These are phyloP conservation scores for Boechera divaricarpa DNA, from an alignment of 345 rosid species.

Conservation along the genomic window DNA sequence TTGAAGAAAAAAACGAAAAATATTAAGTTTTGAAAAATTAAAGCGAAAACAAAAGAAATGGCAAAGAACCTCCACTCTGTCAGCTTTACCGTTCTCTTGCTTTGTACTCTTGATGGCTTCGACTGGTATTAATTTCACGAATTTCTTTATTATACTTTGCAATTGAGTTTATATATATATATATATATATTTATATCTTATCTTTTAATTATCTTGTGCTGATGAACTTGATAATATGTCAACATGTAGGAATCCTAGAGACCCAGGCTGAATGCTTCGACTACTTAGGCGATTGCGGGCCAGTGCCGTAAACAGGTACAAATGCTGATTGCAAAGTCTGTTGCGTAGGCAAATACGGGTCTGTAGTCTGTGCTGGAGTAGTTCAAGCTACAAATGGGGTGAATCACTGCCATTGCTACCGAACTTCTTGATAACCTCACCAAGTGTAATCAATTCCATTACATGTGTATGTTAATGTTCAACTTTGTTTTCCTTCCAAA, in stretches of 20 bases:
- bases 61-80: not conserved
- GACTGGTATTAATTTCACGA: not conserved
- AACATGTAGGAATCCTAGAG: slow-evolving; percentile 3
- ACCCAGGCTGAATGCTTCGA: not conserved
- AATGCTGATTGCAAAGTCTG: not conserved
- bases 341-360: not conserved
- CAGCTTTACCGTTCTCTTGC: slow-evolving; percentile 1
- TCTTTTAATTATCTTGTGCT: not conserved
- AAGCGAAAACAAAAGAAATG: not conserved
- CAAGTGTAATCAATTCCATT: too few relatives aligned
- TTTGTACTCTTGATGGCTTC: slow-evolving; percentile 16
- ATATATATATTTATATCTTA: not conserved
- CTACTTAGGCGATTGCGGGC: not conserved
- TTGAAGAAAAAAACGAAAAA: not conserved
- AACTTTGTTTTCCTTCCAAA: not conserved
- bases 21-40: too few relatives aligned
- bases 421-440: too few relatives aligned
- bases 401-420: too few relatives aligned
- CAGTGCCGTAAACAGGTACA: not conserved
- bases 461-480: too few relatives aligned
- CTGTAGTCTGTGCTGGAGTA: not conserved
- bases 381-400: too few relatives aligned
- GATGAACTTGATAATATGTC: not conserved
- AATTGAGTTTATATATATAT: too few relatives aligned
- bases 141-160: too few relatives aligned